These are phyloP conservation scores for Kuraishia ogatae DNA, from an alignment of 805 yeast species.

Conservation along the genomic window DNA sequence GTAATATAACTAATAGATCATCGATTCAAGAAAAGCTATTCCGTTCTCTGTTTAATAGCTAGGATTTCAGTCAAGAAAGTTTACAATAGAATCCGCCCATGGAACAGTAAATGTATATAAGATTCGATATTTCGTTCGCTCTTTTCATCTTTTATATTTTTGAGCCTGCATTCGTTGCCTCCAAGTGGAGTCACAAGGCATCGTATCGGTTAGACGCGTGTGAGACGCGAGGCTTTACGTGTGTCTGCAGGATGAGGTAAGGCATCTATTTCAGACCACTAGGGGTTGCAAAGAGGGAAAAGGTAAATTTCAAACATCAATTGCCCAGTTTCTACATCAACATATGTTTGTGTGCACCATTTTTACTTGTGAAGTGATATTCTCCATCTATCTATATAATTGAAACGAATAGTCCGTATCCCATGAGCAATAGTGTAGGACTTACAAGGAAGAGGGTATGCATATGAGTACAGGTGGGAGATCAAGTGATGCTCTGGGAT, in stretches of 20 bases:
- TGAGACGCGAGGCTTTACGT: background rate
- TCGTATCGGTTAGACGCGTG: background rate
- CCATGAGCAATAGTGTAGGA: conserved; percentile 1
- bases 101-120: no score
- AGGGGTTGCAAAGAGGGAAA: background rate
- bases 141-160: no score
- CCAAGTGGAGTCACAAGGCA: no score
- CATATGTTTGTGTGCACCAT: background rate
- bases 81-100: no score
- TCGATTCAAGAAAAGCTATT: background rate
- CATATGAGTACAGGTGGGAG: background rate
- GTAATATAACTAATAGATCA: background rate
- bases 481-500: background rate
- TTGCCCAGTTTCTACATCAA: background rate
- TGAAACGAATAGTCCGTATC: background rate
- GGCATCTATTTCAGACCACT: background rate
- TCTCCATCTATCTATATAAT: no score
- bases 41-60: no score
- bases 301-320: background rate
- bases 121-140: no score
- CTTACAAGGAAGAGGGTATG: conserved; percentile 2
- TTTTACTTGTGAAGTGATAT: no score
- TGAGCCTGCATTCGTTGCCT: no score
- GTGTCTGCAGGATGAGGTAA: background rate
- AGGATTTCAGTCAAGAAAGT: no score